Evolutionary conservation across 371 early-diverging fungal species (phyloP), one percentile per base, ranked within the genome.

Genomic region (Rhizopus microsporus): DNA sequence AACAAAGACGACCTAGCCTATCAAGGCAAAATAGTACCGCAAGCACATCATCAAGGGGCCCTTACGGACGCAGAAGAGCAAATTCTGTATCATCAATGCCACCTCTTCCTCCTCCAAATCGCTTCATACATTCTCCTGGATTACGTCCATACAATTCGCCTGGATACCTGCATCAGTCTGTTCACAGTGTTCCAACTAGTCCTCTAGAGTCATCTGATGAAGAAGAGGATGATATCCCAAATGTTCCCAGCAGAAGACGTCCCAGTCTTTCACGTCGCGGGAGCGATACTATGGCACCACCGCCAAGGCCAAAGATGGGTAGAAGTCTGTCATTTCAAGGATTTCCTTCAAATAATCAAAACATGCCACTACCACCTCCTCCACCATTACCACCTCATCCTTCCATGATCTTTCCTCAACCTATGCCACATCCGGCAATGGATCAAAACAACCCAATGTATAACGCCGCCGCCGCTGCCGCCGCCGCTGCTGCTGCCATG

Each of bases 291-390:
- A 31, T 15, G 5, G 13, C 43, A 43, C 34, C 44, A 34, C 55
- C 55, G 5, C 55, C 32, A 34, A 12, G 16, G 7, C 54, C 31
- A 37, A 23, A 48, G 9, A 10, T 54, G n/a, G 44, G 43, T 49
- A 16, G 54, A 42, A 54, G 58, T 4, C 16, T 49, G 4, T 54
- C 63, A 29, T 63, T 58, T 49, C 48, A 42, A 31, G 55, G 60
- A 16, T 38, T n/a, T 23, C 48, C 48, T 37, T 38, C 56, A 8
- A 38, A 45, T 17, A 34, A 34, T 17, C 23, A 13, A 31, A 54
- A 44, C 37, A 31, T 42, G 9, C 49, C 44, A 0, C 56, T 46
- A 37, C 59, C 59, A 12, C 52, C 51, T 3, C 59, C 35, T 29
- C 47, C 45, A 33, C 51, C 34, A 17, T 43, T 35, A 3, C 57